Percentiles rank a stretch among this genome's conserved stretches.
These are phyloP conservation scores for Verticillium alfalfae DNA, from an alignment of 2,329 filamentous ascomycete species.

Conservation along the genomic window DNA sequence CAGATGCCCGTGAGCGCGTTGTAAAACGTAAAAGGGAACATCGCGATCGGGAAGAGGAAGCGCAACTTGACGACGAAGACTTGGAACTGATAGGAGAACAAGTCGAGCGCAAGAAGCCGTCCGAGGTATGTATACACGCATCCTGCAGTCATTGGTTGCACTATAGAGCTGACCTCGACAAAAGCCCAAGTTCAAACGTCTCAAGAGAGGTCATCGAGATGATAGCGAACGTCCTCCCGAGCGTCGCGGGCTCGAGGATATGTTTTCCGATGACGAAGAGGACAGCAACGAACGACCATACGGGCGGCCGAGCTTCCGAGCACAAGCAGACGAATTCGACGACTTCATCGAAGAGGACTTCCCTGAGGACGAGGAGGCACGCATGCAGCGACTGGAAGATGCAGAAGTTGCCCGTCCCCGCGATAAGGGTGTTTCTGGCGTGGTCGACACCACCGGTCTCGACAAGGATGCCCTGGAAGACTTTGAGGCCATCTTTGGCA, in stretches of 20 bases:
- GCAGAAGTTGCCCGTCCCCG: constrained; percentile 80
- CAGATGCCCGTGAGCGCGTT: constrained; percentile 46
- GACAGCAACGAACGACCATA: constrained; percentile 50
- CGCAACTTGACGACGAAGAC: constrained; percentile 92
- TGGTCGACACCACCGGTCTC: constrained; percentile 75
- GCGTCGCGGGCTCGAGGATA: constrained; percentile 76
- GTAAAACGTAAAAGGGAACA: constrained; percentile 72
- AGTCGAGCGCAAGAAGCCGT: constrained; percentile 54
- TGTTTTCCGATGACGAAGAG: constrained; percentile 90
- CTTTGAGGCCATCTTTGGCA: constrained; percentile 85
- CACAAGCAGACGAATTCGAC: constrained; percentile 73
- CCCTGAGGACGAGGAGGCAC: constrained; percentile 77
- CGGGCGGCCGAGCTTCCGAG: constrained; percentile 48
- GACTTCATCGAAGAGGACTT: constrained; percentile 98
- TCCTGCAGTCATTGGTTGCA: background rate
- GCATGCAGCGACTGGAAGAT: constrained; percentile 73
- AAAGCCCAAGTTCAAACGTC: constrained; percentile 88
- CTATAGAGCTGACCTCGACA: constrained; percentile 12
- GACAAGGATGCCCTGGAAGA: constrained; percentile 92
- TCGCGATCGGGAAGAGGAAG: constrained; percentile 74
- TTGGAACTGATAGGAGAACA: constrained; percentile 87
- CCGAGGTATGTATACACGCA: constrained; percentile 54
- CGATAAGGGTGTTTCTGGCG: constrained; percentile 61
- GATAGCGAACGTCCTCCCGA: constrained; percentile 61
- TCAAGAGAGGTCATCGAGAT: constrained; percentile 84